phyloP scores from a whole-genome alignment of 805 yeast species.

The Hanseniaspora clermontiae region DNA sequence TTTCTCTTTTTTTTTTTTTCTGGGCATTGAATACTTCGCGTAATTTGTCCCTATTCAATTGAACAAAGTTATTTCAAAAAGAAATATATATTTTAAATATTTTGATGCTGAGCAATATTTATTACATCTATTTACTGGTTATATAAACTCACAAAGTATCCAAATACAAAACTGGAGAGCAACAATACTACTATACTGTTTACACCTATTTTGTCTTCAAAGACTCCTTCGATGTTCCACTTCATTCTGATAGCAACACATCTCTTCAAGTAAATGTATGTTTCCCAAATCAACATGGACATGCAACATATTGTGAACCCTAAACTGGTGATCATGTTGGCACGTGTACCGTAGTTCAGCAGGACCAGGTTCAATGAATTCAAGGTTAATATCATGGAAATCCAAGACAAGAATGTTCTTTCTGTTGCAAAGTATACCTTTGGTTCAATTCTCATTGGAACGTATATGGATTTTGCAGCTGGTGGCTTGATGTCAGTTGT shows the following conservation, averaged over 20 bases:
- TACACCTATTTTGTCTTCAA: slow-evolving; percentile 76
- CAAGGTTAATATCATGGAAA: slow-evolving; percentile 75
- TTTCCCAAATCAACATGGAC: slow-evolving; percentile 58
- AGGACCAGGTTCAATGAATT: slow-evolving; percentile 83
- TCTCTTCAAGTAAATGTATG: slow-evolving; percentile 66
- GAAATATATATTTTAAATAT: not conserved
- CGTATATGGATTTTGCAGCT: slow-evolving; percentile 75
- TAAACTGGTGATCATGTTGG: slow-evolving; percentile 67
- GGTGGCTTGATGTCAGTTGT: slow-evolving; percentile 56
- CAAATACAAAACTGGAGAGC: slow-evolving; percentile 56
- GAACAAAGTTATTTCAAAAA: not conserved
- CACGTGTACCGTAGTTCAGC: slow-evolving; percentile 66
- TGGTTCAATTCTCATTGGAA: slow-evolving; percentile 94
- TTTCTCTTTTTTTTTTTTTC: too few species aligned
- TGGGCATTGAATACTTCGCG: too few species aligned
- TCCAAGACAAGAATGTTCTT: slow-evolving; percentile 87
- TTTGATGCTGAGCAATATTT: too few species aligned
- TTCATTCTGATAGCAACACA: slow-evolving; percentile 71
- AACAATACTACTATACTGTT: slow-evolving; percentile 9
- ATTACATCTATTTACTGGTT: not conserved
- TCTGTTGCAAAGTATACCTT: slow-evolving; percentile 98
- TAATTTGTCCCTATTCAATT: too few species aligned
- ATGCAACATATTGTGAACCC: slow-evolving; percentile 78
- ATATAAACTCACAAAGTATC: slow-evolving; percentile 43
- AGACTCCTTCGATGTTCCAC: slow-evolving; percentile 50